Evolutionary conservation across 1,284 basidiomycete species (phyloP).

Genomic region (Boletus hoseneyae): DNA sequence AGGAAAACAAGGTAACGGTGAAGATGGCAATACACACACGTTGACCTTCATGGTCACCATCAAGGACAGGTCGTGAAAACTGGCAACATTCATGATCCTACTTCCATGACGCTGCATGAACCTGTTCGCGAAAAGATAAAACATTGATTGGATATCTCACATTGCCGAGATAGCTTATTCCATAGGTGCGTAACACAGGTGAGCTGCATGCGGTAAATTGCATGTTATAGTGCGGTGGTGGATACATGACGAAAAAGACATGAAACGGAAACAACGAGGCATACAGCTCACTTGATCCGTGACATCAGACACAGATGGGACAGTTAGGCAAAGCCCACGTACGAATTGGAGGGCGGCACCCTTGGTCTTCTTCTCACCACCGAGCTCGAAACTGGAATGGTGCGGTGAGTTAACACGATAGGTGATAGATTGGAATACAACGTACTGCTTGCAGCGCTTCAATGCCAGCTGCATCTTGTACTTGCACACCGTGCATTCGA

Average conservation of each 20-base stretch:
- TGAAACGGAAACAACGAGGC: slow-evolving; percentile 12
- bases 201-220: slow-evolving; percentile 23
- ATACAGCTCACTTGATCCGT: slow-evolving; percentile 23
- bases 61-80: background rate
- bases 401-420: slow-evolving; percentile 18
- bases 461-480: slow-evolving; percentile 95
- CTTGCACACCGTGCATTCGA: slow-evolving; percentile 99
- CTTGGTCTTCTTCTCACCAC: slow-evolving; percentile 99
- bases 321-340: slow-evolving; percentile 36
- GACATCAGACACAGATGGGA: slow-evolving; percentile 9
- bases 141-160: background rate
- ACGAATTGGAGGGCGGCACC: slow-evolving; percentile 92
- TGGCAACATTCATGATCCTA: too few species aligned
- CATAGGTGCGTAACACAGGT: background rate
- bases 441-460: slow-evolving; percentile 99
- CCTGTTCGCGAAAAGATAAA: background rate
- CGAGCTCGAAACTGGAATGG: slow-evolving; percentile 85
- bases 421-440: slow-evolving; percentile 19
- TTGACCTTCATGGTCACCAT: background rate
- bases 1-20: background rate
- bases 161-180: background rate
- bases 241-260: slow-evolving; percentile 28
- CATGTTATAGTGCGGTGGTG: slow-evolving; percentile 25
- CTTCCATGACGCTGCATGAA: background rate
- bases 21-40: background rate